Conservation (phyloP, 2,329 filamentous ascomycete species). For the Nigrospora sphaerica region DNA sequence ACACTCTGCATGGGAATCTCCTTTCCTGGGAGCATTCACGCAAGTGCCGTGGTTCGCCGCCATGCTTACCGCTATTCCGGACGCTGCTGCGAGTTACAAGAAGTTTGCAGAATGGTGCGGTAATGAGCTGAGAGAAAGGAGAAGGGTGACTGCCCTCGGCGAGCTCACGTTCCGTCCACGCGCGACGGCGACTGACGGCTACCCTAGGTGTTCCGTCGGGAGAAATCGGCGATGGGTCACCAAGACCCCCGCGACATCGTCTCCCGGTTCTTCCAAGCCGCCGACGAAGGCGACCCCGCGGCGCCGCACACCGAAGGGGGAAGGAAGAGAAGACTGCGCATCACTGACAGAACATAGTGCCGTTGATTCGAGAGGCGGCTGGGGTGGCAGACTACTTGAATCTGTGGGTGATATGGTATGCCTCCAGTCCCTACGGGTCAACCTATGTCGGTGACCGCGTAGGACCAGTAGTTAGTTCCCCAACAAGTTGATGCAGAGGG, state of each 20-base stretch:
- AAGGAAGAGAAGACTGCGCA: no score
- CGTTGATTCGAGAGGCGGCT: no score
- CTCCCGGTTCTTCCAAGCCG: constrained; percentile 19
- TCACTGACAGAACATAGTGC: no score
- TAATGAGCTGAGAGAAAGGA: constrained; percentile 19
- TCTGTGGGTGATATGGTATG: no score
- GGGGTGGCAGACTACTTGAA: no score
- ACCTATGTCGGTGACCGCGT: no score
- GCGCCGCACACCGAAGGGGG: constrained; percentile 8
- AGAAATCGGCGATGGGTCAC: neutral
- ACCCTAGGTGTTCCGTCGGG: neutral
- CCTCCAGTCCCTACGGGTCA: no score
- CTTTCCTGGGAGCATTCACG: no score
- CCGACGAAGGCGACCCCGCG: constrained; percentile 11
- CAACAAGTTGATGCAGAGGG: no score
- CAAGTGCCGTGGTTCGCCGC: constrained; percentile 21
- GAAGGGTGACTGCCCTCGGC: neutral
- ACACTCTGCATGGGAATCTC: constrained; percentile 5
- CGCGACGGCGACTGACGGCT: neutral
- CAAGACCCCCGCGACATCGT: constrained; percentile 18
- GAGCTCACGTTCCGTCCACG: neutral
- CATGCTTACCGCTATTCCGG: constrained; percentile 22
- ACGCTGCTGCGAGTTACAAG: constrained; percentile 19
- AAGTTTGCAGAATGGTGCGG: constrained; percentile 27
- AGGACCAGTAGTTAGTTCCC: no score